Evolutionary conservation across 768 basidiomycete genomes (phyloP), one percentile per base, ranked within the genome.

Genomic region (Panus rudis): DNA sequence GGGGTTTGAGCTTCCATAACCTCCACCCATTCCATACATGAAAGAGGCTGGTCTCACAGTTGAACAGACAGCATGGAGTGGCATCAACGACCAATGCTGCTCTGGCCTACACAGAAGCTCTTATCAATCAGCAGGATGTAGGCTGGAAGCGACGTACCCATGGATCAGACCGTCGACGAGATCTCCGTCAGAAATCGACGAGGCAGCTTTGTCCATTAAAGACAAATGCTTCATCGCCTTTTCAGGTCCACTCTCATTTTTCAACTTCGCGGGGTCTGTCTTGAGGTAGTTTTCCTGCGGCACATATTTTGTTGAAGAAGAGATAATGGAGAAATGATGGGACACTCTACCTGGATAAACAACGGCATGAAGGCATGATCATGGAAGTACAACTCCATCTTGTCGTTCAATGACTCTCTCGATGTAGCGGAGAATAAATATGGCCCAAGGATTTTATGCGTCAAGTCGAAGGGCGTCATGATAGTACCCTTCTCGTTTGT

Each of bases 21-120:
- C 77, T 32, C 69, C 69, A 6, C 81, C 79, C 42, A 61, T 49
- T 1, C 96, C 96, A 59, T 89, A 96, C 37, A 89, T 60, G 58
- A 74, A 77, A 6, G 79, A 92, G 4, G 96, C 86, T 3, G 96
- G 96, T 14, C 80, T 76, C 25, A 99, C 81, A 1, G 91, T 84
- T 0, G 94, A 98, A 45, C 83, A 79, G 4, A 97, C 77, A 0
- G 92, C 92, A 58, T 99, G 96, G 0, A 92, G 61, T 0, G 96
- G 96, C 79, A 99, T 88, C 43, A 99, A 65, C 10, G 82, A 72
- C 96, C 96, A 99, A 52, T 97, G 92, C 55, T 97, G 93, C 60
- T 97, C 89, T 0, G 87, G 75, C 12, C 92, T 93, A 49, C 4
- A 46, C 19, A 10, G 16, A 30, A 10, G 10, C 10, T 10, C 10